phyloP scores from a whole-genome alignment of 2,329 filamentous ascomycete genomes.

The Penicillium sp. region DNA sequence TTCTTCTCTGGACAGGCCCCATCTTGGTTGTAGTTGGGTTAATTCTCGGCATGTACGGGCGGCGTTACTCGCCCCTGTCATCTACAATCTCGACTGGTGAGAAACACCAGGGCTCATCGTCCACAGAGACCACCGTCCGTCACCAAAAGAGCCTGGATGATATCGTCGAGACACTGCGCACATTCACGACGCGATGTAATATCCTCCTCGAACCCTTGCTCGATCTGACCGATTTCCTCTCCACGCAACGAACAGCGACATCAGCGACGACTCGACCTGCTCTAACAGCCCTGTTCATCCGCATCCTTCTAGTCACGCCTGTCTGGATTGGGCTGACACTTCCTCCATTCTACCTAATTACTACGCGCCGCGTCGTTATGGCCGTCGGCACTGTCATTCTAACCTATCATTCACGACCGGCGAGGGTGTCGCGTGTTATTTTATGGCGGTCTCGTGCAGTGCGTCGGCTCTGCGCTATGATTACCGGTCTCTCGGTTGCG shows the following conservation, averaged over 20 bases:
- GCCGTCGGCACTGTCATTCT: conserved; percentile 79
- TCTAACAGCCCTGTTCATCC: conserved; percentile 81
- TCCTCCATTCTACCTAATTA: conserved; percentile 79
- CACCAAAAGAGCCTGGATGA: conserved; percentile 95
- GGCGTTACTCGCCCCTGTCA: conserved; percentile 84
- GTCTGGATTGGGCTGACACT: conserved; percentile 82
- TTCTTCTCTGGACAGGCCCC: conserved; percentile 79
- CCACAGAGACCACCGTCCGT: conserved; percentile 64
- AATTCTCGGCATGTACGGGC: conserved; percentile 88
- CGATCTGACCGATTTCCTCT: conserved; percentile 87
- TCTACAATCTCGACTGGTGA: conserved; percentile 74
- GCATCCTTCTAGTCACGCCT: conserved; percentile 82
- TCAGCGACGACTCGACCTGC: conserved; percentile 88
- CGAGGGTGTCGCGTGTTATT: conserved; percentile 78
- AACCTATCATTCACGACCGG: conserved; percentile 88
- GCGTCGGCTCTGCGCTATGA: conserved; percentile 63
- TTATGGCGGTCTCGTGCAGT: conserved; percentile 83
- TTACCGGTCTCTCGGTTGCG: conserved; percentile 75
- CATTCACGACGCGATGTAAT: conserved; percentile 88
- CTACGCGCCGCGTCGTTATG: conserved; percentile 78
- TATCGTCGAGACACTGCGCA: conserved; percentile 88
- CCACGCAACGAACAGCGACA: conserved; percentile 83
- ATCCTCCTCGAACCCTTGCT: conserved; percentile 85
- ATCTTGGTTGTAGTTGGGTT: conserved; percentile 74
- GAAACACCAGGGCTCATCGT: conserved; percentile 53